Conservation (phyloP, 306 rosid genomes). For the Acmispon strigosus region DNA sequence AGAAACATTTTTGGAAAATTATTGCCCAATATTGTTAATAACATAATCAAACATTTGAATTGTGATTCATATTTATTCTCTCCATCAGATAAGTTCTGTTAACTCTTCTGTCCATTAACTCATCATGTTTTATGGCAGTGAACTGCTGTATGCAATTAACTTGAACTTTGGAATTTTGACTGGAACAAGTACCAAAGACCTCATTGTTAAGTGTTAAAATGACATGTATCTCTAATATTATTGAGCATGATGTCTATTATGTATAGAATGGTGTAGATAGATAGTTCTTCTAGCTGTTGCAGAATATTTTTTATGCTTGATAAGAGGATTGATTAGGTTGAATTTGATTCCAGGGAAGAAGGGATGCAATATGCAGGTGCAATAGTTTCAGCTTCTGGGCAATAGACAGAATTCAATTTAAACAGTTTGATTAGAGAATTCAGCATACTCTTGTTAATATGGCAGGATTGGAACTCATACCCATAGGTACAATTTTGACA, state of each 20-base stretch:
- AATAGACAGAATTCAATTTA: neutral
- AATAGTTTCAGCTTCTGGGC: slow-evolving; percentile 9
- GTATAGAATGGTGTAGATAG: neutral
- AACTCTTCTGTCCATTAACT: neutral
- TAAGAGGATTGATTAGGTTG: neutral
- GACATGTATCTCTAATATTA: neutral
- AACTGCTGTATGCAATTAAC: neutral
- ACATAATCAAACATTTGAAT: neutral
- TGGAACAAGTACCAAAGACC: neutral
- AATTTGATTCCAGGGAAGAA: slow-evolving; percentile 18
- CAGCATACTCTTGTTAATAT: neutral
- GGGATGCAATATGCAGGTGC: neutral
- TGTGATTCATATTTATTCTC: neutral
- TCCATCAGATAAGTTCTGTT: neutral
- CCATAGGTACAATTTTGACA: slow-evolving; percentile 73
- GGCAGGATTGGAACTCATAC: slow-evolving; percentile 63
- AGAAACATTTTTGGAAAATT: neutral
- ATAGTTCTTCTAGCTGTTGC: neutral
- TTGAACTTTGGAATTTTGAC: neutral
- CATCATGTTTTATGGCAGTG: neutral
- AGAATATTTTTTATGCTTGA: neutral
- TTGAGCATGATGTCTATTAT: neutral
- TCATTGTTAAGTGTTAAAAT: neutral
- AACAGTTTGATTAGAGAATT: slow-evolving; percentile 3
- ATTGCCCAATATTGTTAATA: neutral